phyloP scores from a whole-genome alignment of 2,329 filamentous ascomycete genomes.

The Alternaria hordeiaustralica region DNA sequence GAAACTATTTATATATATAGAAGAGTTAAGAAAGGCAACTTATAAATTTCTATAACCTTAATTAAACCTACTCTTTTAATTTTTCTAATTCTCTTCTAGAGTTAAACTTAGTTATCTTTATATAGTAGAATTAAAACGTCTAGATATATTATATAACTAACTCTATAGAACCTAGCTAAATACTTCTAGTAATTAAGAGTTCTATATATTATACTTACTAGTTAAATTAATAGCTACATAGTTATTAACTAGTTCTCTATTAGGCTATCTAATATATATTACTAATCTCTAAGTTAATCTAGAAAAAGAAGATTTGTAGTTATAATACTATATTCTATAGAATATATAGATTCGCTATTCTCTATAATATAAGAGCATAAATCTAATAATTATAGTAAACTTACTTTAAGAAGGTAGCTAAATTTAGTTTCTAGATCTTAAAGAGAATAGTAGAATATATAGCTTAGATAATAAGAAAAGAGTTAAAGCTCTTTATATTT shows the following conservation, averaged over 20 bases:
- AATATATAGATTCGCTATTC: slow-evolving; percentile 8
- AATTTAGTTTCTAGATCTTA: not conserved
- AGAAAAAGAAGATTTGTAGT: not conserved
- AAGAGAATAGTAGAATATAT: not conserved
- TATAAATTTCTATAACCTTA: slow-evolving; percentile 30
- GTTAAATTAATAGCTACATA: slow-evolving; percentile 27
- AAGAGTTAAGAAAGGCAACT: slow-evolving; percentile 8
- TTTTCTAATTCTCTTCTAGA: slow-evolving; percentile 48
- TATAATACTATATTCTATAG: slow-evolving; percentile 1
- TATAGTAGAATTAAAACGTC: slow-evolving; percentile 37
- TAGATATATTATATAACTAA: not conserved
- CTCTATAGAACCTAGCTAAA: slow-evolving; percentile 11
- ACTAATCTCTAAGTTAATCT: slow-evolving; percentile 3
- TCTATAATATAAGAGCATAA: not conserved
- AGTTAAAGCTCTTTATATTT: not conserved
- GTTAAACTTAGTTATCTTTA: slow-evolving; percentile 47
- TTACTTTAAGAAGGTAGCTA: not conserved
- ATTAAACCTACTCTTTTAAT: slow-evolving; percentile 52
- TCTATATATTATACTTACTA: slow-evolving; percentile 53
- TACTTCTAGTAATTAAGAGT: slow-evolving; percentile 54
- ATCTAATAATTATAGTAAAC: not conserved
- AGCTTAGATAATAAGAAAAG: slow-evolving; percentile 4
- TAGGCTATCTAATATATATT: slow-evolving; percentile 10
- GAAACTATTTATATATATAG: slow-evolving; percentile 50
- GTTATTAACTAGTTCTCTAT: not conserved